Conservation (phyloP, 2,329 filamentous ascomycete genomes). For the Aspergillus vadensis region DNA sequence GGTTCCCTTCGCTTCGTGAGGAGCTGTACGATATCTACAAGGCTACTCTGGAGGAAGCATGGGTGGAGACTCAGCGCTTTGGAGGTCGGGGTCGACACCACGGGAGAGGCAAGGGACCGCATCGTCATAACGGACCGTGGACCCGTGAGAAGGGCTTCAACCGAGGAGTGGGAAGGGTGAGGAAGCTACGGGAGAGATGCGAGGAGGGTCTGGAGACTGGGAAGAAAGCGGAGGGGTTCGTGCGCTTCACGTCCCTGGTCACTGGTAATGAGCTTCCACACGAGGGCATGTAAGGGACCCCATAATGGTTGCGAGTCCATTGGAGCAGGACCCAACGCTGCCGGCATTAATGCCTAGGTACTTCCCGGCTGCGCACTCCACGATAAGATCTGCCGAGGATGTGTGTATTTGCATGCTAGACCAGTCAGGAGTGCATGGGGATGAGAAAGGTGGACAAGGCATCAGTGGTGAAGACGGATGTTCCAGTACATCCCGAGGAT, state of each 20-base stretch:
- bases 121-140: constrained; percentile 40
- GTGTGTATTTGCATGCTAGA: neutral
- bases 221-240: constrained; percentile 38
- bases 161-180: constrained; percentile 43
- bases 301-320: neutral
- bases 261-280: constrained; percentile 20
- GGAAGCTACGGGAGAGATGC: constrained; percentile 39
- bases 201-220: constrained; percentile 38
- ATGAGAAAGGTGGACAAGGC: neutral
- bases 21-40: constrained; percentile 48
- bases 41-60: constrained; percentile 43
- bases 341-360: neutral
- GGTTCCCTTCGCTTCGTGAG: constrained; percentile 42
- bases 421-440: neutral
- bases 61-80: constrained; percentile 36
- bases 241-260: constrained; percentile 40
- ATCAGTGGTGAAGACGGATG: neutral
- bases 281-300: constrained; percentile 9
- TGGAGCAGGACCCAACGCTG: neutral
- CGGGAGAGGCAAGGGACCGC: constrained; percentile 30
- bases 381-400: neutral
- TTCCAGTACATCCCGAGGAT: neutral
- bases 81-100: constrained; percentile 27
- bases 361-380: neutral
- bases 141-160: constrained; percentile 48